Base-by-base conservation (phyloP, 1,139 yeast genomes). In the Kodamaea arcana region DNA sequence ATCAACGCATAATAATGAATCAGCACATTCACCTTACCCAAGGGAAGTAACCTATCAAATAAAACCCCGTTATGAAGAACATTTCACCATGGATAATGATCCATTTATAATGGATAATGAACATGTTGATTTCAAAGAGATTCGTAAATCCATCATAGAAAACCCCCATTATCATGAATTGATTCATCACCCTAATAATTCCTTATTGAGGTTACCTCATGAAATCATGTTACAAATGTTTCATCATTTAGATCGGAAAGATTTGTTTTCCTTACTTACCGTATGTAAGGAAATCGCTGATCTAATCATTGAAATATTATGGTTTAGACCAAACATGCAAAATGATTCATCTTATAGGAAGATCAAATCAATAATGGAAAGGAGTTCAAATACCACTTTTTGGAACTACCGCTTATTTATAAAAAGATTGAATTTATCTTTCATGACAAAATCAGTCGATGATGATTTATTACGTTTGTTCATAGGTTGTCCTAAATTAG, bases 281-380 rank as follows among this genome's bases (percentile, higher is more conserved):
- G 94, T 88, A 8, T 88, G 95, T 57, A 78, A 78, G 46, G 75
- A 80, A 44, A 88, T 95, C 83, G 87, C 90, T 21, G 77, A 79
- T 44, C 66, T 86, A 31, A 80, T 87, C 15, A 78, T 88, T 12
- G 95, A 87, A 52, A 70, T 83, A 36, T 65, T 90, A 27, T 90
- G 97, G 94, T 85, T 86, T 54, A 75, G 97, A 42, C 97, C 97
- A 2, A 82, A 80, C 41, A 83, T 76, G 63, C 83, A 72, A 51
- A 75, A 72, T 46, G 75, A 69, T 44, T 47, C 55, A 3, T 75
- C 78, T 24, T 72, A 69, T 52, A 63, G 56, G 47, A 69, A 75
- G 37, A 72, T 83, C 34, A 68, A 71, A 42, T 59, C 63, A 28
- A 74, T 81, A 20, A 78, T 83, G 81, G 64, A 59, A 34, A 48